Base-by-base conservation (phyloP, 768 basidiomycete genomes). In the Pisolithus tinctorius region DNA sequence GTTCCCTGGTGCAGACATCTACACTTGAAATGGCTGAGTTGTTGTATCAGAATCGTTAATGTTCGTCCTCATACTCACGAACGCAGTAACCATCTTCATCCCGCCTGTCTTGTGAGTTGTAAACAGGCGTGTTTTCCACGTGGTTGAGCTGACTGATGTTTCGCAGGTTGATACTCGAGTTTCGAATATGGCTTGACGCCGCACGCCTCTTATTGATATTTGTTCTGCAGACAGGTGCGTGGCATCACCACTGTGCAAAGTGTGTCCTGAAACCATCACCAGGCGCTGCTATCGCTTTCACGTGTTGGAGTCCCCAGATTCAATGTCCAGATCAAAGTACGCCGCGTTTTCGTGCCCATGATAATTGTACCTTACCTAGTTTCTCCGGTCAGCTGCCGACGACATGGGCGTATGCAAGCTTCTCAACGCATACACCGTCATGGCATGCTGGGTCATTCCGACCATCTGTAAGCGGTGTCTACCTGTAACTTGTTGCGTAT, bases 391-490 rank as follows among this genome's bases (percentile, higher is more conserved):
- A 78, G 76, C 70, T 48, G 58, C 67, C 11, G 69, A 75, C 53
- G 64, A 72, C 41, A 62, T 67, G 48, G 72, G 69, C 9, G 62
- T 74, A n/a, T 84, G 82, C 58, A 67, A 67, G 48, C 62, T 79
- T 7, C 64, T 81, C 36, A 72, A 74, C 49, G 59, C 74, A 5
- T 81, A 72, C 55, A 74, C 81, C 31, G 52, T 80, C 46, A 57
- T 79, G 1, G 72, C 70, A 39, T 78, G 73, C 56, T 84, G 82
- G 82, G 57, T 80, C 38, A 63, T 73, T 46, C 82, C 82, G 20
- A 62, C 63, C 3, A 60, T 82, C 40, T 63, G 82, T 84, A 52
- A 55, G 81, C 66, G 5, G 14, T 4, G 10, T 27, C 17, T 52
- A 54, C 36, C 11, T 58, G 41, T 50, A 39, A 54, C 10, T 10